Evolutionary conservation across 257 asterid species (phyloP), one percentile per base, ranked within the genome.

Genomic region (Solanum ossicruentum): DNA sequence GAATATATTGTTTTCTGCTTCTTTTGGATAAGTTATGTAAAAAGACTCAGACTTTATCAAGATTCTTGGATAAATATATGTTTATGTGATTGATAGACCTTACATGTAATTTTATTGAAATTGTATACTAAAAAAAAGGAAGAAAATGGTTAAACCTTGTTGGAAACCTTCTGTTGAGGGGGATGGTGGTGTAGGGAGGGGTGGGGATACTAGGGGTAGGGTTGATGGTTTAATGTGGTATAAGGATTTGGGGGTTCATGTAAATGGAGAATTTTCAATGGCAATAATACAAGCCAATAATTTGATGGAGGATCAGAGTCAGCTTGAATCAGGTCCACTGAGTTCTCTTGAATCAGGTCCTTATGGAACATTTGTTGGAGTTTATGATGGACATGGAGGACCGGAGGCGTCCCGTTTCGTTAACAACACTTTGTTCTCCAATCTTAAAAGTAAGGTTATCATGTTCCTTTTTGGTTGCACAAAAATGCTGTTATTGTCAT

Each of bases 341-440:
- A 93, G 97, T 86, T 87, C 84, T 7, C 91, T 90, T 51, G 91
- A 83, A 82, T 91, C 97, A 2, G 99, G 98, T 11, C 98, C 96
- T 7, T 63, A 82, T 84, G 99, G 98, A n/a, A 95, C 98, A 23
- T 95, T 95, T 72, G 84, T 96, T 49, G 99, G 99, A 54, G 96
- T 96, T 49, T 95, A 95, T 84, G 99, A 96, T 89, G 99, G 99
- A n/a, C 99, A 96, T 87, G 99, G 99, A 60, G 99, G 98, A 55
- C 98, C 99, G 2, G 98, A 96, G 92, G 86, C 99, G 4, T 84
- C 99, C 12, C 93, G 98, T 26, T 96, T 92, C 67, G 92, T 95
- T 54, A 95, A 93, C 32, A 92, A 92, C 13, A 89, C 65, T 85
- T 85, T 96, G 57, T 96, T 95, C 89, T 84, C 82, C 88, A 93